Base-by-base conservation (phyloP, 345 rosid species). In the Physaria fendleri region DNA sequence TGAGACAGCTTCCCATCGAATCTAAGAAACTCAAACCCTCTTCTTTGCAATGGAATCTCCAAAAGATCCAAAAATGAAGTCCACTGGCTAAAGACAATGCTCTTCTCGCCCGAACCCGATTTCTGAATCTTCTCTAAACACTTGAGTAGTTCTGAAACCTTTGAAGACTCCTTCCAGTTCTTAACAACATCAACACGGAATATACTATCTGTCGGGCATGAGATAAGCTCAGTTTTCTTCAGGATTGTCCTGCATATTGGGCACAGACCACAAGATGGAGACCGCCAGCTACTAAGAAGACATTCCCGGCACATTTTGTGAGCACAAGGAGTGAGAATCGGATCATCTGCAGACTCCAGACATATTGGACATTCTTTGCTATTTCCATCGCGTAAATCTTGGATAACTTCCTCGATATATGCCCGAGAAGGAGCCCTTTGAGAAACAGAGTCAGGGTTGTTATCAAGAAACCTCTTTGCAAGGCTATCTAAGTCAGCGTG, bases 61-160 rank as follows among this genome's bases (percentile, higher is more conserved):
- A 83, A 49, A 34, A 81, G 85, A 60, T 83, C 84, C 42, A 83
- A 20, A 68, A 86, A 83, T 5, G 87, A 81, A 60, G 84, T 81
- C 90, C 90, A 78, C 59, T 83, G 90, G 66, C 95, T 81, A 51
- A 86, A 86, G 14, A 86, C 77, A 12, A 83, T 77, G 74, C 85
- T 75, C 72, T 83, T 86, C 65, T 79, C 77, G 0, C 83, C 78
- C 13, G 48, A 69, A 53, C 78, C 73, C 8, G 72, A 76, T 11
- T n/a, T 28, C 39, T 35, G 39, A 30, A 78, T 66, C 11, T 33
- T n/a, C 30, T 79, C 84, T 56, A 83, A 69, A 74, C 84, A 80
- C 16, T 80, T 69, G 27, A 81, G 40, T 15, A 86, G 78, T 57
- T 71, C 79, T 4, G 78, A 57, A 42, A 82, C 74, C 76, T 79